phyloP scores from a whole-genome alignment of 148 eudicot genomes.

The Rhododendron mucronatum region DNA sequence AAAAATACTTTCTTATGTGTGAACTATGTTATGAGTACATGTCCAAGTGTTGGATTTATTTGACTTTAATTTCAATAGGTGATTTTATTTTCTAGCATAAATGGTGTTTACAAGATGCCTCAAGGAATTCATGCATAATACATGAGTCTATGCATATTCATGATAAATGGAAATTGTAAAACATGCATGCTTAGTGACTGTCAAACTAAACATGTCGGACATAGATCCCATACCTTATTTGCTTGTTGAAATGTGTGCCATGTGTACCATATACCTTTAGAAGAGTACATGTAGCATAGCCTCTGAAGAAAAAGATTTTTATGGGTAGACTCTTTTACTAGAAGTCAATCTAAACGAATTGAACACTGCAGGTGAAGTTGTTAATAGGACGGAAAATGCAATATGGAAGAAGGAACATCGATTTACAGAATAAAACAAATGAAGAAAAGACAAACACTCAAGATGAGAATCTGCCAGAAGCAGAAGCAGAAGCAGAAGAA shows the following conservation, averaged over 20 bases:
- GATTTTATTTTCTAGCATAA: not conserved
- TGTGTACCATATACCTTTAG: not conserved
- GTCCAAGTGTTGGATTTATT: not conserved
- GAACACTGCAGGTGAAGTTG: slow-evolving; percentile 49
- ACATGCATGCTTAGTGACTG: not conserved
- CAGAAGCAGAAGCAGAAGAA: slow-evolving; percentile 46
- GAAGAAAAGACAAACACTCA: slow-evolving; percentile 7
- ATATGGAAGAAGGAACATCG: slow-evolving; percentile 32
- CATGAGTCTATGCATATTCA: not conserved
- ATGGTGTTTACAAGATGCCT: not conserved
- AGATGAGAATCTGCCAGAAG: slow-evolving; percentile 6
- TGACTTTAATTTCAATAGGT: not conserved
- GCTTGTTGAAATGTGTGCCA: not conserved
- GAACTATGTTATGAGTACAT: not conserved
- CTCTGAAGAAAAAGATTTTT: not conserved
- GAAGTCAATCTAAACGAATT: not conserved
- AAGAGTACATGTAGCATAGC: not conserved
- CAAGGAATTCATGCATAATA: not conserved
- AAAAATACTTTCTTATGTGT: not conserved
- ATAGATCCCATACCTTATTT: not conserved
- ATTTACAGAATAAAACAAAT: slow-evolving; percentile 3
- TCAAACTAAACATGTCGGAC: not conserved
- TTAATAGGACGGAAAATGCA: slow-evolving; percentile 73
- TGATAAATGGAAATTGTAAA: not conserved
- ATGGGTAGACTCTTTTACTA: not conserved